Base-by-base conservation (phyloP, 106 monocot species). In the Phalaenopsis equestris region DNA sequence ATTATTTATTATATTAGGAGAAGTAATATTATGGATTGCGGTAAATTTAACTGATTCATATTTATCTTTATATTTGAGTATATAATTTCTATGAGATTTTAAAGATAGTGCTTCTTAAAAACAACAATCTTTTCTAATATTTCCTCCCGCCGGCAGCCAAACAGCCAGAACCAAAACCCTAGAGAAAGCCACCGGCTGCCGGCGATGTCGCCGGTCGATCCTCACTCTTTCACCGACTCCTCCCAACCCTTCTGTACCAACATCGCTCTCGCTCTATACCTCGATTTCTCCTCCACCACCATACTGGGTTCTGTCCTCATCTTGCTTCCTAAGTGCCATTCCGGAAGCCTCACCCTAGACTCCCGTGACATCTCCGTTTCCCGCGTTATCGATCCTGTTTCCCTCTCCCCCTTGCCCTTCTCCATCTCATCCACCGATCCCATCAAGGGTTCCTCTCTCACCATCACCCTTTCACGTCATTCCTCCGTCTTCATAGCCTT, bases 201-300 rank as follows among this genome's bases (percentile, higher is more conserved):
- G n/a, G 19, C 42, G 56, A 96, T 96, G 96, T 89, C 91, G 0
- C 90, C 86, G 0, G 42, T 94, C 7, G 96, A 97, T 56, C 96
- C 96, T 1, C 94, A 94, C 84, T 94, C 96, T 18, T 90, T 81
- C 86, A 52, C 94, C 3, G 90, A 91, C 84, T 82, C 82, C 23
- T 47, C 77, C 10, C 78, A 92, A 30, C 96, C 96, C 2, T 81
- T 94, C 52, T 64, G 86, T 14, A 87, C 80, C 70, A 87, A 90
- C 82, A 55, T 86, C 57, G 23, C 96, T 61, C 92, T 97, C 47
- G 67, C 90, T 78, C 77, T 97, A 84, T 92, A 82, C 89, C 82
- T 97, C 81, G 90, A 90, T 86, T 97, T 97, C 90, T 79, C 89
- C 41, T 67, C 86, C 77, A 86, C 83, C 72, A 84, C 90, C 81